phyloP scores from a whole-genome alignment of 495 filamentous ascomycete species.

The Extremus antarcticus region DNA sequence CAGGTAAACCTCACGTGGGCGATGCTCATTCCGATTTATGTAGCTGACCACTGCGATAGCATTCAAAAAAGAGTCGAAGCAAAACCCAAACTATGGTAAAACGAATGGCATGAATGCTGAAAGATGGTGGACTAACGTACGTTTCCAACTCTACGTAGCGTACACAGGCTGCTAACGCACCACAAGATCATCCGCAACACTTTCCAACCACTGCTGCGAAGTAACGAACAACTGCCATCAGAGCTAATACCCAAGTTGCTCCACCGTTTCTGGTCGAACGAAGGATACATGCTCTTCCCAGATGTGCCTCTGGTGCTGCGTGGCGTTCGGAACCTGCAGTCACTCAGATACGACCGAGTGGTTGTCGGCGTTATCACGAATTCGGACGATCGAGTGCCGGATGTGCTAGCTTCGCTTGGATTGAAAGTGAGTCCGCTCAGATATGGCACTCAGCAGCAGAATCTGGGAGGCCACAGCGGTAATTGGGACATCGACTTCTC shows the following conservation, averaged over 20 bases:
- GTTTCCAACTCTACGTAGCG: background rate
- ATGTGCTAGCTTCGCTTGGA: slow-evolving; percentile 51
- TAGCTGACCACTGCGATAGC: slow-evolving; percentile 22
- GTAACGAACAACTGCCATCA: slow-evolving; percentile 30
- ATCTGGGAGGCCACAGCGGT: too few species aligned
- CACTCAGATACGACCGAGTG: slow-evolving; percentile 21
- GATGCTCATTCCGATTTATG: background rate
- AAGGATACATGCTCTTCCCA: slow-evolving; percentile 51
- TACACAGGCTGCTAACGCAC: background rate
- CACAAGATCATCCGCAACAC: slow-evolving; percentile 36
- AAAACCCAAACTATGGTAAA: slow-evolving; percentile 61
- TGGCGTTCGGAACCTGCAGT: slow-evolving; percentile 25
- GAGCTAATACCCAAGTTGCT: slow-evolving; percentile 45
- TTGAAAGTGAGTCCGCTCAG: slow-evolving; percentile 38
- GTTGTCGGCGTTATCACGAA: slow-evolving; percentile 63
- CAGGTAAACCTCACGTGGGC: slow-evolving; percentile 8
- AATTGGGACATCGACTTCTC: slow-evolving; percentile 52
- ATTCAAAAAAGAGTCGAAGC: slow-evolving; percentile 39
- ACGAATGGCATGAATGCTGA: slow-evolving; percentile 42
- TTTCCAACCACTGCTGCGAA: slow-evolving; percentile 29
- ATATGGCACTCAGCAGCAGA: slow-evolving; percentile 2
- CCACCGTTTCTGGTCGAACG: slow-evolving; percentile 46
- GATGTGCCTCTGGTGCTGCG: slow-evolving; percentile 46
- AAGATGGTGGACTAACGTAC: slow-evolving; percentile 61
- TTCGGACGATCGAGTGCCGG: slow-evolving; percentile 60